phyloP scores from a whole-genome alignment of 2,329 filamentous ascomycete species.

The Pyrenochaeta sp. region DNA sequence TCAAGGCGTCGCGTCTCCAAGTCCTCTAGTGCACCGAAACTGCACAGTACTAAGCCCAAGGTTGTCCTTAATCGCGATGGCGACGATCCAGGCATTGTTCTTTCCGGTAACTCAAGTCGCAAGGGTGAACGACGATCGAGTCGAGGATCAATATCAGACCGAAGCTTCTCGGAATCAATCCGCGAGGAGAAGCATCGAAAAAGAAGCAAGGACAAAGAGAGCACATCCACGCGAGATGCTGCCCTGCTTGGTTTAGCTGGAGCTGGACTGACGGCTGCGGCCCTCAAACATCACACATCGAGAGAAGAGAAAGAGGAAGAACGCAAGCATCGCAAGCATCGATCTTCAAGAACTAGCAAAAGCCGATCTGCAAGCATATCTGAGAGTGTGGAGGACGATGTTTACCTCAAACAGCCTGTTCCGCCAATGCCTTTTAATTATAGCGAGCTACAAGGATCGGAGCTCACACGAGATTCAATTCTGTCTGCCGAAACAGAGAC shows the following conservation, averaged over 20 bases:
- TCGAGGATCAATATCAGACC: slow-evolving; percentile 58
- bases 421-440: slow-evolving; percentile 83
- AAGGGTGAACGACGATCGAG: slow-evolving; percentile 62
- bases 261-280: slow-evolving; percentile 67
- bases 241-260: slow-evolving; percentile 62
- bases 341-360: slow-evolving; percentile 58
- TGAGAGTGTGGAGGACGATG: slow-evolving; percentile 61
- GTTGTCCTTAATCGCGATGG: slow-evolving; percentile 66
- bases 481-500: slow-evolving; percentile 78
- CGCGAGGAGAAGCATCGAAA: slow-evolving; percentile 61
- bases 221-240: slow-evolving; percentile 57
- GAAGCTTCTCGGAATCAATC: slow-evolving; percentile 44
- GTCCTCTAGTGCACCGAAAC: slow-evolving; percentile 67
- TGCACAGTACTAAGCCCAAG: slow-evolving; percentile 63
- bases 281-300: slow-evolving; percentile 71
- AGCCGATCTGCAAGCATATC: slow-evolving; percentile 61
- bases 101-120: slow-evolving; percentile 62
- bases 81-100: slow-evolving; percentile 64
- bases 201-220: slow-evolving; percentile 60
- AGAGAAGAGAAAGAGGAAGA: slow-evolving; percentile 58
- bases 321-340: slow-evolving; percentile 53
- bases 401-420: slow-evolving; percentile 59
- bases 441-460: slow-evolving; percentile 80
- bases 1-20: slow-evolving; percentile 64
- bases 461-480: slow-evolving; percentile 87